Evolutionary conservation across 176 grass and related monocot species (phyloP), one percentile per base, ranked within the genome.

Genomic region (Lolium rigidum): DNA sequence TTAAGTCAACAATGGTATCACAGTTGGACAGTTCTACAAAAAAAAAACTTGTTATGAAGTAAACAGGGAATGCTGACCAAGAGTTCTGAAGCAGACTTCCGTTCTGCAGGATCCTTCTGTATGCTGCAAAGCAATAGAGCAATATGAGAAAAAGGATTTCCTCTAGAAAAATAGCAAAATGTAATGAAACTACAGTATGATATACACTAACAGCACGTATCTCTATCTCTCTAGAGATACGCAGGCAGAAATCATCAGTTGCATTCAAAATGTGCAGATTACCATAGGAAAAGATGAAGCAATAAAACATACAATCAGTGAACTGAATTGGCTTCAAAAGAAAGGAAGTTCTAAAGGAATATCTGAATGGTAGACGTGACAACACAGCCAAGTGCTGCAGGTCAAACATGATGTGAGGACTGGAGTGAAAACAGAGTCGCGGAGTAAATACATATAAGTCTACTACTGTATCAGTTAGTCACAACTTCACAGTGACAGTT

Each of bases 51-150:
- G 10, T 61, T 61, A 10, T 1, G 8, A 5, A 9, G 26, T 10
- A 51, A 57, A 18, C 77, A 76, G 47, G 63, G 9, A 86, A 83
- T 67, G 84, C 93, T 87, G 20, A 98, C 93, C 93, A 98, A 81
- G 80, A 95, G 93, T 78, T 98, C 93, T 66, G 89, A 91, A 63
- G 96, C 91, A 39, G 93, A 94, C 92, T 89, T 85, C 78, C 95
- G 87, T 37, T 94, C 85, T 6, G 76, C 81, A 1, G 91, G 90
- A 28, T 98, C 91, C 84, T 98, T 95, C 26, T 95, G 93, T 74
- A 95, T 98, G 89, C 93, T 98, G 91, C 73, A 85, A 63, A 86
- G n/a, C 5, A 80, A 74, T 17, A 38, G 6, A 80, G 20, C 0
- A 26, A 43, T 74, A 68, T 48, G 13, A 52, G 41, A 1, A 1